Evolutionary conservation across 176 grass and related monocot genomes (phyloP), one percentile per base, ranked within the genome.

Genomic region (Musa acuminata): DNA sequence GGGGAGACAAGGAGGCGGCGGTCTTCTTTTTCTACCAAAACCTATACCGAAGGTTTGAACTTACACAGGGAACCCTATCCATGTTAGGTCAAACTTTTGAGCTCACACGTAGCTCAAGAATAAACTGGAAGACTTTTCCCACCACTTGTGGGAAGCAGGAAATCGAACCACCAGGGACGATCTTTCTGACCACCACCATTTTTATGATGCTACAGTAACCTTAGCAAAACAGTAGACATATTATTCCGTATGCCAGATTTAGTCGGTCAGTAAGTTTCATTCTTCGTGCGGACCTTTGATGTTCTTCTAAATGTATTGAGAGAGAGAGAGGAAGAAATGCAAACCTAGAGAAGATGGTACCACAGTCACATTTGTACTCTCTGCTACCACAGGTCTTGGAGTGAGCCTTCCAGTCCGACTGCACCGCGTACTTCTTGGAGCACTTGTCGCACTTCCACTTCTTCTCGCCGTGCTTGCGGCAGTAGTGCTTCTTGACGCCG

Each of bases 391-490:
- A 79, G 5, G 58, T 51, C 27, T 71, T 79, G 77, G 66, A 69
- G 52, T 79, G 77, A 13, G 77, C 77, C 53, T 79, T 79, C 66
- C 66, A 79, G 17, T 79, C 77, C 5, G 77, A 79, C 66, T 79
- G 77, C 77, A 79, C 77, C 8, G 77, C 77, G 52, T 79, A 9
- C 9, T 65, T 65, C 58, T 12, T 72, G 4, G 43, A 59, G 82
- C 90, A 92, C 5, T 84, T 82, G 4, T 92, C 90, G 82, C 90
- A 92, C 82, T 82, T 89, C 90, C 90, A 92, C 69, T 89, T 92
- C 90, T 92, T 92, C 84, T 92, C 90, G 21, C 90, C 90, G 69
- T 92, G 90, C 82, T 92, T 92, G 9, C 90, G 81, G 84, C 79
- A 84, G 79, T 51, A 92, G 82, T 92, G 90, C 82, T 92, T 92